Conservation (phyloP, 129 eudicot genomes). For the Chrysanthemum makinoi region DNA sequence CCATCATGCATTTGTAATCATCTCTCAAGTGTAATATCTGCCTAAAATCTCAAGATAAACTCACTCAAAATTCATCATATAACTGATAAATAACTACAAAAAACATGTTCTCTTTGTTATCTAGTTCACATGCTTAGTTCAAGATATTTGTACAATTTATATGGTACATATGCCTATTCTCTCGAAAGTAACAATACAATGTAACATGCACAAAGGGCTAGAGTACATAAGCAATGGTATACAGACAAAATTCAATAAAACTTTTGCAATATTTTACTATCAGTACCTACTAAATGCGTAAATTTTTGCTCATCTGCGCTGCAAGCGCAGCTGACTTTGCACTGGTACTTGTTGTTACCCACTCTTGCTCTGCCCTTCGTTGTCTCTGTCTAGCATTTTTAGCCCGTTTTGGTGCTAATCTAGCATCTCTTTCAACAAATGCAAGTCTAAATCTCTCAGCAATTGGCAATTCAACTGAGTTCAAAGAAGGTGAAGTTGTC, state of each 20-base stretch:
- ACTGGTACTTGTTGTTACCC: conserved; percentile 53
- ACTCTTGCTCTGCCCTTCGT: conserved; percentile 76
- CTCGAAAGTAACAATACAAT: conserved; percentile 3
- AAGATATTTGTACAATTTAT: background rate
- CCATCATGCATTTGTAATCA: background rate
- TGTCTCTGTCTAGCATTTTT: conserved; percentile 88
- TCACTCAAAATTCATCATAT: background rate
- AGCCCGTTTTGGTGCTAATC: conserved; percentile 93
- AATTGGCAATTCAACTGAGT: conserved; percentile 55
- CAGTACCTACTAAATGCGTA: conserved; percentile 31
- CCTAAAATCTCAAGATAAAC: background rate
- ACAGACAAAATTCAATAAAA: conserved; percentile 14
- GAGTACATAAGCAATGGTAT: background rate
- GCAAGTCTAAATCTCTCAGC: conserved; percentile 95
- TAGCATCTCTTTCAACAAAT: conserved; percentile 82
- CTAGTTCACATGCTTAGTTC: background rate
- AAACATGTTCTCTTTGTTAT: background rate
- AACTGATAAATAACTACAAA: background rate
- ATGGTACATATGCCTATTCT: background rate
- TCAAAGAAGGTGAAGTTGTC: conserved; percentile 24
- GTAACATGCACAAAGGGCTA: conserved; percentile 15
- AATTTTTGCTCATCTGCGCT: conserved; percentile 57
- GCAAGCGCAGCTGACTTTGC: conserved; percentile 83
- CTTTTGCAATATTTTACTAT: conserved; percentile 18
- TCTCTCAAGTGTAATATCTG: background rate